These are phyloP conservation scores for Fagopyrum esculentum DNA, from an alignment of 148 eudicot genomes.

Conservation along the genomic window DNA sequence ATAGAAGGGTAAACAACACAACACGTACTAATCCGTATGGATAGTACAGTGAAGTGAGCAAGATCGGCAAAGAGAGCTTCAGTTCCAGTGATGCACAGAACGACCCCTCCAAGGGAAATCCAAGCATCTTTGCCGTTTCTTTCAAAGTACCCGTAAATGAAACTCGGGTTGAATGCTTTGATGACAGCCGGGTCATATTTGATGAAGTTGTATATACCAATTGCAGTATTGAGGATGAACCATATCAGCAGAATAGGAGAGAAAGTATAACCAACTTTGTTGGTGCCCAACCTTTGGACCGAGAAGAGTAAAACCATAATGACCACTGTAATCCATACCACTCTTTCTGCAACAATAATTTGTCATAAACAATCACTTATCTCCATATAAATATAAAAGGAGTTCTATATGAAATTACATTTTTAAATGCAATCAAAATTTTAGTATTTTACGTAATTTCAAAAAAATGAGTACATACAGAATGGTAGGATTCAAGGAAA, in stretches of 20 bases:
- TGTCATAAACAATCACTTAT: too few species aligned
- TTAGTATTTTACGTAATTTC: too few species aligned
- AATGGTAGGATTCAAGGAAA: too few species aligned
- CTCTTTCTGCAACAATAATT: background rate
- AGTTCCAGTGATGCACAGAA: slow-evolving; percentile 51
- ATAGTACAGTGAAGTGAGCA: slow-evolving; percentile 30
- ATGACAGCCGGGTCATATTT: slow-evolving; percentile 41
- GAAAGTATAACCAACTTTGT: slow-evolving; percentile 52
- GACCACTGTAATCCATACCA: slow-evolving; percentile 46
- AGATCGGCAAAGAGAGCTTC: slow-evolving; percentile 34
- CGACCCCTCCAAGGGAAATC: slow-evolving; percentile 64
- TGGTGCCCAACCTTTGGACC: slow-evolving; percentile 58
- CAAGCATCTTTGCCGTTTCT: slow-evolving; percentile 54
- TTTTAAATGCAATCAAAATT: too few species aligned
- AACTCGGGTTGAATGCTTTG: slow-evolving; percentile 46
- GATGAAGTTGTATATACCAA: slow-evolving; percentile 50
- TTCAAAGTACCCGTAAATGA: slow-evolving; percentile 28
- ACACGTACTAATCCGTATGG: slow-evolving; percentile 34
- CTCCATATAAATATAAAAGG: too few species aligned
- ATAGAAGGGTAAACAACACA: slow-evolving; percentile 24
- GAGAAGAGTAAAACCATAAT: slow-evolving; percentile 45
- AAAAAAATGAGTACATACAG: too few species aligned
- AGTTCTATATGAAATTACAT: too few species aligned
- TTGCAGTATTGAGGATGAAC: slow-evolving; percentile 37
- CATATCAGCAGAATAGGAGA: slow-evolving; percentile 48